Percentiles rank a stretch among this genome's conserved stretches.
Conservation (phyloP, 495 filamentous ascomycete species). For the Aspergillus cristatus region DNA sequence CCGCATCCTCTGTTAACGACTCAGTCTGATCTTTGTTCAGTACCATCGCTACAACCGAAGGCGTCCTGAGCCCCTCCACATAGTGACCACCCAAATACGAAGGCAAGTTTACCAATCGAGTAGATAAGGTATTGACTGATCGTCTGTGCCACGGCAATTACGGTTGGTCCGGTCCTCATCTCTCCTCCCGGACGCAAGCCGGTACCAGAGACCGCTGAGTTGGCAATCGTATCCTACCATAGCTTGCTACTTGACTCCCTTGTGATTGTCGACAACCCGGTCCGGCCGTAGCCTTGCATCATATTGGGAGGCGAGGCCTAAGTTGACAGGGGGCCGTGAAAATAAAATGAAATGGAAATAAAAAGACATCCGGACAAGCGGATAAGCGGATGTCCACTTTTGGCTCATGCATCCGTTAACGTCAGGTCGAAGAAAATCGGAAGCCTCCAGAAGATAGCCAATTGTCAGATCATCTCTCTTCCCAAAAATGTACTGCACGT, state of each 20-base stretch:
- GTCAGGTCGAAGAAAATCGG: background rate
- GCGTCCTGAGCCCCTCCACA: too few relatives aligned
- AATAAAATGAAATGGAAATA: background rate
- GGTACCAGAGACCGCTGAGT: constrained; percentile 20
- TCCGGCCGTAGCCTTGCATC: constrained; percentile 9
- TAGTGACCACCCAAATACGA: too few relatives aligned
- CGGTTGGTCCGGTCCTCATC: constrained; percentile 12
- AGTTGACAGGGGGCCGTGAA: constrained; percentile 1
- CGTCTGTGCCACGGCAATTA: constrained; percentile 11
- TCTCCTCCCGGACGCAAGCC: constrained; percentile 17
- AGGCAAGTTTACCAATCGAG: too few relatives aligned
- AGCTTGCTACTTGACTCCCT: constrained; percentile 15
- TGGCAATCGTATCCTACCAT: constrained; percentile 29
- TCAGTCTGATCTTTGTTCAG: too few relatives aligned
- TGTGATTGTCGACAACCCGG: constrained; percentile 13
- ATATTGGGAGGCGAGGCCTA: constrained; percentile 2
- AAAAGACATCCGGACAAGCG: constrained; percentile 9
- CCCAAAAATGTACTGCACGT: too few relatives aligned
- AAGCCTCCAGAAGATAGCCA: background rate
- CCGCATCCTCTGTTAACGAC: too few relatives aligned
- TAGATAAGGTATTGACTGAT: constrained; percentile 13
- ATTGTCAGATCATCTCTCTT: background rate
- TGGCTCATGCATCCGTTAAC: constrained; percentile 11
- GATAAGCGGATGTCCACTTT: constrained; percentile 12
- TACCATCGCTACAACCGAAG: too few relatives aligned